Base-by-base conservation (phyloP, 2,329 filamentous ascomycete genomes). In the Alternaria tenuissima region DNA sequence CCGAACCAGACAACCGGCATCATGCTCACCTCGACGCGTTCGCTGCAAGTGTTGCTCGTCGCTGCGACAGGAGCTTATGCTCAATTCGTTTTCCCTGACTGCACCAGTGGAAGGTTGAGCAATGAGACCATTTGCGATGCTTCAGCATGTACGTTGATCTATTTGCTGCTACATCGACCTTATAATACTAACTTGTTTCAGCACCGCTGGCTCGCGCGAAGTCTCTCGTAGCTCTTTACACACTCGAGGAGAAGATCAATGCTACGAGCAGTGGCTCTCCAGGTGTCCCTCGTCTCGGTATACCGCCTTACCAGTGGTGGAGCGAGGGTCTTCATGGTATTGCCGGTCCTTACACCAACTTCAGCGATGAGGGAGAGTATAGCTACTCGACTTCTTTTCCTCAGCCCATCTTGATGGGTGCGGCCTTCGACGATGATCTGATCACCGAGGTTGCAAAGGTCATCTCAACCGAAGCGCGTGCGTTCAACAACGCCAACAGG, bases 361-460 rank as follows among this genome's bases (percentile, higher is more conserved):
- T 87, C 73, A 81, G 82, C n/a, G 73, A 74, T 6, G 76, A 77
- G 12, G 85, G 85, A 3, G 78, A 85, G n/a, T 91, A 83, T 72
- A 86, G 81, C 67, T 86, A 85, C 71, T 86, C 88, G 0, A 91
- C 88, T 0, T 87, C 86, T 0, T 91, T 91, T 67, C 88, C 89
- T 0, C 84, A 87, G 70, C 88, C 88, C 0, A 89, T 91, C 56
- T 75, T 85, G 3, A 84, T 88, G 69, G 85, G 84, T 32, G 87
- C 88, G 0, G 84, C 88, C 0, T 88, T 91, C 65, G 87, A 91
- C 62, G 87, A 89, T 65, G 82, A 83, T 0, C 76, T 91, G 42
- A 86, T 91, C 64, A 76, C 82, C 18, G 78, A 82, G 7, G 85
- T 91, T 5, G 88, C 85, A 2, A 81, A 75, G 4, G 83, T 88